These are phyloP conservation scores for Circinella minor DNA, from an alignment of 371 early-diverging fungal genomes.

Conservation along the genomic window DNA sequence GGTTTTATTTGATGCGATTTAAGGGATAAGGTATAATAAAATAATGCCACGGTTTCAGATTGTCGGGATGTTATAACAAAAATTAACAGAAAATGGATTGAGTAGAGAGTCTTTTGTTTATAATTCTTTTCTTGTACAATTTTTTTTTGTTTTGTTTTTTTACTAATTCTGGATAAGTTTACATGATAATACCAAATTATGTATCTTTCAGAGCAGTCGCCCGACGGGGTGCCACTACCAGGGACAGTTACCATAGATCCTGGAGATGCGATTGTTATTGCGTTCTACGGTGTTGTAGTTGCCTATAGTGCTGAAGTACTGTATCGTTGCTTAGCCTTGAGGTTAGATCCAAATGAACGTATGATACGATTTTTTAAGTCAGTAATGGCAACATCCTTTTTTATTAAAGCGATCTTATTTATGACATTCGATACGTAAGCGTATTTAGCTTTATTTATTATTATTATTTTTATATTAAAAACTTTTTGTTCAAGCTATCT, in stretches of 20 bases:
- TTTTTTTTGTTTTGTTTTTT: too few species aligned
- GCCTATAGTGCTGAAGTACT: slow-evolving; percentile 8
- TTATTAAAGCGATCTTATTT: slow-evolving; percentile 16
- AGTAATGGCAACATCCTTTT: slow-evolving; percentile 5
- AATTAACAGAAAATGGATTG: too few species aligned
- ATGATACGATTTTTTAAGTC: slow-evolving; percentile 16
- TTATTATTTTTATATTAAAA: too few species aligned
- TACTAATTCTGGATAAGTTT: not conserved
- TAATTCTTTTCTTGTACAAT: too few species aligned
- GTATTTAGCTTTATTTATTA: not conserved
- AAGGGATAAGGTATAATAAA: too few species aligned
- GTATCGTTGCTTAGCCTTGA: slow-evolving; percentile 4
- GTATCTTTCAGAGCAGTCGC: too few species aligned
- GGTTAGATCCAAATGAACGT: not conserved
- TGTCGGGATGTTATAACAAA: not conserved
- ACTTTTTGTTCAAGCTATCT: too few species aligned
- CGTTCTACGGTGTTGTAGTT: slow-evolving; percentile 11
- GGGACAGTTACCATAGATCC: not conserved
- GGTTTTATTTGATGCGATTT: too few species aligned
- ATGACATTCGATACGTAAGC: slow-evolving; percentile 5
- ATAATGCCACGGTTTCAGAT: slow-evolving; percentile 1
- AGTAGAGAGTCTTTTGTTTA: too few species aligned
- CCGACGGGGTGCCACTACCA: not conserved
- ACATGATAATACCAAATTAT: not conserved
- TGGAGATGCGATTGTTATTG: not conserved